Conservation (phyloP, 768 basidiomycete species). For the Cystofilobasidium capitatum region DNA sequence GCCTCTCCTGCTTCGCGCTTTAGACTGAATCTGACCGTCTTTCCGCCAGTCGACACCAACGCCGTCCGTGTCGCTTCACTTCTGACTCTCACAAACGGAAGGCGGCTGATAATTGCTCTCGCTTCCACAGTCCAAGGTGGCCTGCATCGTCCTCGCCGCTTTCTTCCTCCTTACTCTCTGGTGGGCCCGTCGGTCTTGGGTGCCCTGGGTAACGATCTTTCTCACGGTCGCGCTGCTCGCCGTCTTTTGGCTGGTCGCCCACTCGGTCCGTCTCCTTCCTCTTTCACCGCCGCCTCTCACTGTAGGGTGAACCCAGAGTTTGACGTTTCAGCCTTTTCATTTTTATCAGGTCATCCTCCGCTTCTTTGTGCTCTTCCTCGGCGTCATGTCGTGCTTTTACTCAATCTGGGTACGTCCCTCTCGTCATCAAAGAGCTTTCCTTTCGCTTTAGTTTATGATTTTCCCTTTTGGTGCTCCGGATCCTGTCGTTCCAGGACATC, state of each 20-base stretch:
- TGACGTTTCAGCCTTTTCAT: slow-evolving; percentile 54
- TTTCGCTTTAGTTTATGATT: slow-evolving; percentile 41
- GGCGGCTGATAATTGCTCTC: too few species aligned
- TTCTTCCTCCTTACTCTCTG: slow-evolving; percentile 81
- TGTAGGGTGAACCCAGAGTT: neutral
- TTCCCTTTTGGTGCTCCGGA: too few species aligned
- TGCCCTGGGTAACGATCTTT: slow-evolving; percentile 63
- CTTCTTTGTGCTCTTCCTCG: slow-evolving; percentile 51
- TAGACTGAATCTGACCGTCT: neutral
- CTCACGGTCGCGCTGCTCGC: slow-evolving; percentile 71
- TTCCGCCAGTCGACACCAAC: slow-evolving; percentile 34
- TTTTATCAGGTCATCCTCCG: slow-evolving; percentile 60
- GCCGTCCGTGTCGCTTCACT: slow-evolving; percentile 24
- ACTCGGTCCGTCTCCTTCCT: slow-evolving; percentile 20
- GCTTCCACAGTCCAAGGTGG: slow-evolving; percentile 54
- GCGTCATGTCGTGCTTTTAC: slow-evolving; percentile 35
- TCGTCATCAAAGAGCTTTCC: slow-evolving; percentile 54
- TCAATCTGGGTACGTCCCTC: slow-evolving; percentile 52
- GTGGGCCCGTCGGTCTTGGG: slow-evolving; percentile 41
- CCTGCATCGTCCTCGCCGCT: slow-evolving; percentile 65
- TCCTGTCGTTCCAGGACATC: slow-evolving; percentile 70
- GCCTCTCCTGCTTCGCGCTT: slow-evolving; percentile 81
- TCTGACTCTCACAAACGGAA: neutral
- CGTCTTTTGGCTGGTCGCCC: slow-evolving; percentile 34
- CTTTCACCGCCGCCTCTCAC: neutral